Evolutionary conservation across 106 monocot species (phyloP), one percentile per base, ranked within the genome.

Genomic region (Allium cepa): DNA sequence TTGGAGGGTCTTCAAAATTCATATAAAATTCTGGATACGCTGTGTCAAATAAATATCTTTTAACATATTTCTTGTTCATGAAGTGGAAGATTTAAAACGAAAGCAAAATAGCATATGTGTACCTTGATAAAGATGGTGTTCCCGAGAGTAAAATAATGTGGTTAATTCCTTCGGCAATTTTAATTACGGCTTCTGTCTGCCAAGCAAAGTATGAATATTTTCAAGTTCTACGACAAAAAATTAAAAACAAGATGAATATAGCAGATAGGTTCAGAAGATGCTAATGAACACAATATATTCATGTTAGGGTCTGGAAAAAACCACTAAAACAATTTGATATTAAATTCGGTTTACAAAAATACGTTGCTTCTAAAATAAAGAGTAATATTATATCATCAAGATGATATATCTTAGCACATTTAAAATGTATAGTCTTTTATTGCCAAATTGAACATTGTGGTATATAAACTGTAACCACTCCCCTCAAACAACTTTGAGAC

Each of bases 71-170:
- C 3, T 36, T 36, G 36, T 36, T 36, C 36, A 36, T 36, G 36
- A 36, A 36, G 36, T 36, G 3, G 36, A 36, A 36, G 5, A 36
- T 5, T 36, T 36, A 36, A 36, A 36, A 36, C 5, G 36, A 5
- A 36, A 36, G 3, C 36, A 36, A 36, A 36, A 36, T 36, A 36
- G 36, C 36, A 36, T 36, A 36, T 36, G 36, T 36, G 36, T 36
- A 36, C 97, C 92, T 92, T 83, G 99, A 83, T 70, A 99, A 79
- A 72, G 99, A 99, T 28, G 99, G 99, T 73, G 99, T 99, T 59
- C 99, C 92, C 27, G 99, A 99, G 49, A 99, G 99, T 46, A 99
- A 72, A 76, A 99, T 74, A 61, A 93, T 83, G 36, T 53, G 86
- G 27, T 85, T 74, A 53, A 81, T 68, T 49, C 53, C 77, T 74